Conservation (phyloP, 2,329 filamentous ascomycete genomes). For the Alternaria sp. region DNA sequence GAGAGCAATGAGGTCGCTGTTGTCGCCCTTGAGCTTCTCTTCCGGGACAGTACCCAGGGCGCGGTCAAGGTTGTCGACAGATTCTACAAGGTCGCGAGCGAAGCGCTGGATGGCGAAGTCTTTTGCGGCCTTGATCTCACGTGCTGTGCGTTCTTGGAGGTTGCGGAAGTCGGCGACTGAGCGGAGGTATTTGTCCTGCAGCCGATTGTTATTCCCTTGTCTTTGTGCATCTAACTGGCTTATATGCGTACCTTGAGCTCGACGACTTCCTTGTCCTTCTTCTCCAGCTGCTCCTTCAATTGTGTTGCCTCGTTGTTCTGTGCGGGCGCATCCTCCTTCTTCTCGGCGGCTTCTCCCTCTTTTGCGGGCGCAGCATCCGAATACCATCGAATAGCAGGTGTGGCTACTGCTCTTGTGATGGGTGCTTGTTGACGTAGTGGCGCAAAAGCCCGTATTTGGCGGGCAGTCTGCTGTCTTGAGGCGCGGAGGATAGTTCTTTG, state of each 20-base stretch:
- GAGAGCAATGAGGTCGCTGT: slow-evolving; percentile 79
- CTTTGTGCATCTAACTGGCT: neutral
- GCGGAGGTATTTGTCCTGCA: slow-evolving; percentile 91
- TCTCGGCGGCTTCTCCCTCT: slow-evolving; percentile 52
- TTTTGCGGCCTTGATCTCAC: slow-evolving; percentile 85
- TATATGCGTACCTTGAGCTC: slow-evolving; percentile 79
- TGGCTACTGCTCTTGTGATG: slow-evolving; percentile 42
- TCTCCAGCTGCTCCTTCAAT: slow-evolving; percentile 72
- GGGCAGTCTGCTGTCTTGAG: slow-evolving; percentile 55
- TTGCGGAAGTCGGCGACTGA: slow-evolving; percentile 97
- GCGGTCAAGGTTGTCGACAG: slow-evolving; percentile 96
- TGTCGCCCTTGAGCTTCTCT: slow-evolving; percentile 72
- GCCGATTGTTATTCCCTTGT: neutral
- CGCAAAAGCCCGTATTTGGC: slow-evolving; percentile 52
- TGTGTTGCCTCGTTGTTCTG: slow-evolving; percentile 39
- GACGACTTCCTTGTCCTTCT: slow-evolving; percentile 74
- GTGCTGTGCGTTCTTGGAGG: slow-evolving; percentile 91
- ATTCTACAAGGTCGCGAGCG: slow-evolving; percentile 93
- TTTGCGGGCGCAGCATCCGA: slow-evolving; percentile 58
- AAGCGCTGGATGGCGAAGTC: slow-evolving; percentile 96
- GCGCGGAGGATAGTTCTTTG: slow-evolving; percentile 62
- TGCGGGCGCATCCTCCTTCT: slow-evolving; percentile 57
- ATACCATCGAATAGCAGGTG: slow-evolving; percentile 54
- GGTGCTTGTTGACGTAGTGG: slow-evolving; percentile 43
- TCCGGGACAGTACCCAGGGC: slow-evolving; percentile 81